Evolutionary conservation across 179 eudicot species (phyloP).

Genomic region (Gypsophila paniculata): DNA sequence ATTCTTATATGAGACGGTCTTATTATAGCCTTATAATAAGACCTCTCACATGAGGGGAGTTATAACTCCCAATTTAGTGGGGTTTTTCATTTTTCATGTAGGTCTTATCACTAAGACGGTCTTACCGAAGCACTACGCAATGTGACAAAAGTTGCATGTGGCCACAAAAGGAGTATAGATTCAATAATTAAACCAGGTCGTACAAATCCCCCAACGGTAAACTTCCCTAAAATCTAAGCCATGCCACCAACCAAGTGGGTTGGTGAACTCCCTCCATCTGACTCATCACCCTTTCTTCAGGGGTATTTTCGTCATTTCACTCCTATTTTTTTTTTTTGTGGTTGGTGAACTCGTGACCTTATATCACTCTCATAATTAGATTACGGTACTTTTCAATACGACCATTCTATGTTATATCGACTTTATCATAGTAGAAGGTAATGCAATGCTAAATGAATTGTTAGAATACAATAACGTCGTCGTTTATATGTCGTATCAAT

Average conservation of each 20-base stretch:
- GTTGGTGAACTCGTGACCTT: neutral
- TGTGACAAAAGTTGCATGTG: neutral
- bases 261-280: slow-evolving; percentile 1
- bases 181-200: neutral
- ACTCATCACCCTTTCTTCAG: neutral
- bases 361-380: neutral
- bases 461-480: too few species aligned
- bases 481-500: too few species aligned
- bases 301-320: neutral
- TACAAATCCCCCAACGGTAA: neutral
- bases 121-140: neutral
- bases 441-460: too few species aligned
- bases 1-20: too few species aligned
- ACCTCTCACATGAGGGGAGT: too few species aligned
- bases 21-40: too few species aligned
- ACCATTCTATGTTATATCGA: too few species aligned
- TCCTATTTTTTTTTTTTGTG: neutral
- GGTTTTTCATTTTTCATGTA: too few species aligned
- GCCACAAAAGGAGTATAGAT: neutral
- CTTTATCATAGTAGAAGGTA: too few species aligned
- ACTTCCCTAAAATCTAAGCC: neutral
- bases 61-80: too few species aligned
- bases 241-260: neutral
- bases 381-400: too few species aligned
- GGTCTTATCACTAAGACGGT: too few species aligned